These are phyloP conservation scores for Ophiosphaerella korrae DNA, from an alignment of 2,329 filamentous ascomycete genomes.

Conservation along the genomic window DNA sequence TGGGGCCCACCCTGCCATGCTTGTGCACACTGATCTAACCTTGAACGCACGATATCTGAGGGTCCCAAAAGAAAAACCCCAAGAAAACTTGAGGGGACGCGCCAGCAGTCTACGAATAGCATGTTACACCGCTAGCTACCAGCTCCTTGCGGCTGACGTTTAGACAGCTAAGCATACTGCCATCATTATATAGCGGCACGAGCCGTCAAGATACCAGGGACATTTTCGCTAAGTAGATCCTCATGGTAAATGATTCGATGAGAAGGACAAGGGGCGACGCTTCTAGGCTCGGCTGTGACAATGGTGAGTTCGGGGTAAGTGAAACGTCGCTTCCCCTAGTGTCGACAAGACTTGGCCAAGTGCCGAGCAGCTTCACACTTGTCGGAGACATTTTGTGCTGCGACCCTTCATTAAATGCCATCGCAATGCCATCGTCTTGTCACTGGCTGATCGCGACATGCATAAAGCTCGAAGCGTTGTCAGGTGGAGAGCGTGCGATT, in stretches of 20 bases:
- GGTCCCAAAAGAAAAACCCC: too few species aligned
- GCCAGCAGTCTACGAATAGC: too few species aligned
- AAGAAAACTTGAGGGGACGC: too few species aligned
- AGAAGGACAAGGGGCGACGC: not conserved
- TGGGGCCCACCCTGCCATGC: not conserved
- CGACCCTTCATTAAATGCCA: constrained; percentile 1
- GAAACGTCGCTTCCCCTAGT: too few species aligned
- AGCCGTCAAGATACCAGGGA: constrained; percentile 1
- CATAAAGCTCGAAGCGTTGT: not conserved
- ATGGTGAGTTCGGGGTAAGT: not conserved
- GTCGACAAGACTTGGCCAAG: constrained; percentile 11
- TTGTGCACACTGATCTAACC: not conserved
- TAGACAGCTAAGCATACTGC: constrained; percentile 11
- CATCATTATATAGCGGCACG: constrained; percentile 3
- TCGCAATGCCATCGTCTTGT: not conserved
- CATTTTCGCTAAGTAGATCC: not conserved
- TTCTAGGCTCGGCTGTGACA: constrained; percentile 1
- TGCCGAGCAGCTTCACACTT: constrained; percentile 19
- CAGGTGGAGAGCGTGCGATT: too few species aligned
- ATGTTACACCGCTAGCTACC: too few species aligned
- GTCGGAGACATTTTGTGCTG: constrained; percentile 9
- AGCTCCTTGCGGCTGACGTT: not conserved
- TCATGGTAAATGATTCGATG: not conserved
- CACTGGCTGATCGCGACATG: not conserved
- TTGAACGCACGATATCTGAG: not conserved